Evolutionary conservation across 768 basidiomycete species (phyloP), one percentile per base, ranked within the genome.

Genomic region (Kwoniella botswanensis): DNA sequence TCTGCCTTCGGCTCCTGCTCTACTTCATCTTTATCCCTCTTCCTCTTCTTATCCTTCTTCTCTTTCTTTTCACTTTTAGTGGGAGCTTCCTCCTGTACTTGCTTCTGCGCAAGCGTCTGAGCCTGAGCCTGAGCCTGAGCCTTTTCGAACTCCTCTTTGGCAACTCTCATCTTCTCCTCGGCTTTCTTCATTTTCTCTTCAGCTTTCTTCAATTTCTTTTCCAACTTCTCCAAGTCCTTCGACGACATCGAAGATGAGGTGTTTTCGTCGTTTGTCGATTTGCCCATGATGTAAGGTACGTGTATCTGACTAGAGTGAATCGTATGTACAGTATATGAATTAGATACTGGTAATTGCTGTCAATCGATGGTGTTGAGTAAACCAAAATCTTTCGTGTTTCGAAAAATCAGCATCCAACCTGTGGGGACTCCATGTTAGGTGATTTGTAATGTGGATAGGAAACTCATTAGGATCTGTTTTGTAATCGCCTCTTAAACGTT

Each of bases 181-280:
- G 35, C 21, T 29, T 35, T 54, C 52, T 65, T 54, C 56, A 35
- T 57, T n/a, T 57, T 58, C 41, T 63, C 55, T 59, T 60, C 29
- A 35, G 59, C 66, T 57, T 68, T 72, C 54, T 70, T 67, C 50
- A 69, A 70, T 50, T 71, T 73, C 42, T 65, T 59, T n/a, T 70
- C 55, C 43, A 64, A 55, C 57, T 65, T 65, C 35, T 70, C 53
- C 29, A 43, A 22, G 10, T 61, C 59, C 21, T 61, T 61, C 2
- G 57, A 58, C 9, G 57, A 58, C n/a, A 22, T 26, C 24, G n/a
- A 15, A 5, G 15, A 6, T 9, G 35, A 35, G 35, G 7, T 35
- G 6, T 5, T 9, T 4, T 35, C 57, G 9, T 58, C 57, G 15
- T 58, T 1, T 41, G 41, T 58, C 9, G 57, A 58, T 58, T 58